These are phyloP conservation scores for Atalantia buxifolia DNA, from an alignment of 345 rosid species.

Conservation along the genomic window DNA sequence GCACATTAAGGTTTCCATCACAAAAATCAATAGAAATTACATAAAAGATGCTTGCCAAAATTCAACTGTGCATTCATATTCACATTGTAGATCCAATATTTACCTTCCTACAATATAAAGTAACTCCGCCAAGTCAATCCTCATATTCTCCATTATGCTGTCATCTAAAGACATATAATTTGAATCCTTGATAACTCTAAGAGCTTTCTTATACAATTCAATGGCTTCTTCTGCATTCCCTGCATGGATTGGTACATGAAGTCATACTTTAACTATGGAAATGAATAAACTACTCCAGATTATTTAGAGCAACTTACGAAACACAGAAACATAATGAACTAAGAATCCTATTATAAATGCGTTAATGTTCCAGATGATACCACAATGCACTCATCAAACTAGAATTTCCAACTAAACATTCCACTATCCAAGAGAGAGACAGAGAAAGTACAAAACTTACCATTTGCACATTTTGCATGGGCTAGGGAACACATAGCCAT, in stretches of 20 bases:
- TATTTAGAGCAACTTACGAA: background rate
- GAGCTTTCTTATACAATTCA: constrained; percentile 57
- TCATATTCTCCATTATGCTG: constrained; percentile 63
- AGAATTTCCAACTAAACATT: background rate
- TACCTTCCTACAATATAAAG: constrained; percentile 88
- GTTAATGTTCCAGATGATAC: background rate
- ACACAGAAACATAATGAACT: background rate
- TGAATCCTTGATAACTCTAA: constrained; percentile 60
- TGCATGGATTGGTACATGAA: constrained; percentile 25
- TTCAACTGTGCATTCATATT: background rate
- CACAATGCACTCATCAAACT: background rate
- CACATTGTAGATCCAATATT: background rate
- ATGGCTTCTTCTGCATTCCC: constrained; percentile 75
- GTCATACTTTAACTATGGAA: constrained; percentile 2
- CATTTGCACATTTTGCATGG: constrained; percentile 72
- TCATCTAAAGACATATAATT: constrained; percentile 59
- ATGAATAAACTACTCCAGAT: background rate
- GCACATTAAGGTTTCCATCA: background rate
- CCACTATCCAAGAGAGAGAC: background rate
- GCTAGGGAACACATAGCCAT: constrained; percentile 83
- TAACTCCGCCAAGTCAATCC: constrained; percentile 84
- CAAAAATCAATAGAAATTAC: background rate
- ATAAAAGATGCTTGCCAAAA: background rate
- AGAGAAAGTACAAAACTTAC: constrained; percentile 26
- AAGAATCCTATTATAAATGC: background rate